Conservation (phyloP, 2,329 filamentous ascomycete species). For the Fusarium nisikadoi region DNA sequence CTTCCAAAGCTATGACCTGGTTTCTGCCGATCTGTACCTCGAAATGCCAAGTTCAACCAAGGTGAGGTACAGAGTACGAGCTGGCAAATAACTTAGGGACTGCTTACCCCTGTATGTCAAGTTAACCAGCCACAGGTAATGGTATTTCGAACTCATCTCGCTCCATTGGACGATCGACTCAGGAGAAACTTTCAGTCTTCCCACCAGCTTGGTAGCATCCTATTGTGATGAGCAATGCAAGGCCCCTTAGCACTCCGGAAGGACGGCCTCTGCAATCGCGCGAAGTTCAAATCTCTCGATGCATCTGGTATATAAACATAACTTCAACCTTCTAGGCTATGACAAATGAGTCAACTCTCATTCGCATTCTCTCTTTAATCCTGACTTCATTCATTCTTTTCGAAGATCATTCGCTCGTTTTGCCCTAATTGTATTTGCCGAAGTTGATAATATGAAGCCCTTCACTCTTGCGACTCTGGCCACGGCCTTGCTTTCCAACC, state of each 20-base stretch:
- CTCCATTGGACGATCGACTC: slow-evolving; percentile 16
- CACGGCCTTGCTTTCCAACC: slow-evolving; percentile 17
- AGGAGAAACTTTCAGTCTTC: background rate
- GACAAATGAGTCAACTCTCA: slow-evolving; percentile 26
- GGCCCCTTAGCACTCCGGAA: background rate
- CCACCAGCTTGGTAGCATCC: background rate
- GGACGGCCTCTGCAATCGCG: background rate
- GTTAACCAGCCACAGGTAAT: background rate
- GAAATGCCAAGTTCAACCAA: background rate
- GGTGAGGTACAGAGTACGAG: background rate
- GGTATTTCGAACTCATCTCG: slow-evolving; percentile 23
- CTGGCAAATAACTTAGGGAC: background rate
- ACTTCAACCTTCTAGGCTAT: slow-evolving; percentile 1
- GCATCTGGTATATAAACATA: slow-evolving; percentile 12
- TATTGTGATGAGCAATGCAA: background rate
- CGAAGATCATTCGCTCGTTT: slow-evolving; percentile 11
- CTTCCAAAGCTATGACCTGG: background rate
- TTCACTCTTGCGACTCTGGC: slow-evolving; percentile 19
- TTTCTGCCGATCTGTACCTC: background rate
- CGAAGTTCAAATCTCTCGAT: background rate
- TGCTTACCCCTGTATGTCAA: background rate
- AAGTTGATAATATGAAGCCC: slow-evolving; percentile 23
- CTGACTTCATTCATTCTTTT: background rate
- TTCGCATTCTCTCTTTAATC: slow-evolving; percentile 27
- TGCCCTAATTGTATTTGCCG: background rate